These are phyloP conservation scores for Endocalyx cinctus DNA, from an alignment of 2,329 filamentous ascomycete species.

Conservation along the genomic window DNA sequence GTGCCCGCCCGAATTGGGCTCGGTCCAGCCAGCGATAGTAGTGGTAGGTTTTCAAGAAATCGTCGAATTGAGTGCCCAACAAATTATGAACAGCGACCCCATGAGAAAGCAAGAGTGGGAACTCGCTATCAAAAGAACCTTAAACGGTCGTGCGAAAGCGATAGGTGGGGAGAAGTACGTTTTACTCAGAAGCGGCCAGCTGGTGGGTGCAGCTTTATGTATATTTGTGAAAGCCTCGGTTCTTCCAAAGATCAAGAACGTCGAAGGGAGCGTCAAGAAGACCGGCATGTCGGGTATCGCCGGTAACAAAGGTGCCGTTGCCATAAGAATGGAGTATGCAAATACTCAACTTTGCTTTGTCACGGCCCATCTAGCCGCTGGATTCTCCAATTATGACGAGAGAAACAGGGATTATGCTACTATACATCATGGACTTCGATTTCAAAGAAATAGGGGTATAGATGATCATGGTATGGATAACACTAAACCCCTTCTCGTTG, in stretches of 20 bases:
- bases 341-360: conserved; percentile 93
- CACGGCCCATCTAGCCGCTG: conserved; percentile 91
- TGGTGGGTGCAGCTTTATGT: conserved; percentile 88
- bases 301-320: conserved; percentile 96
- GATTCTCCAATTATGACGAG: conserved; percentile 95
- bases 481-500: neutral
- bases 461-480: conserved; percentile 69
- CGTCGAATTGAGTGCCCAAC: conserved; percentile 93
- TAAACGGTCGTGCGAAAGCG: conserved; percentile 67
- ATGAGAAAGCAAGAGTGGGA: conserved; percentile 84
- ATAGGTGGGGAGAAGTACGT: conserved; percentile 76
- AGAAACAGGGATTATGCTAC: conserved; percentile 89
- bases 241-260: conserved; percentile 84
- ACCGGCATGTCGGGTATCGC: conserved; percentile 92
- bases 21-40: conserved; percentile 75
- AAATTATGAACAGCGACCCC: conserved; percentile 98
- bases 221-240: conserved; percentile 81
- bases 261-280: conserved; percentile 95
- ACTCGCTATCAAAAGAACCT: conserved; percentile 66
- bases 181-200: conserved; percentile 81
- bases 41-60: conserved; percentile 96
- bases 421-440: conserved; percentile 80
- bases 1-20: conserved; percentile 56
- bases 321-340: conserved; percentile 90
- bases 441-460: conserved; percentile 86